Evolutionary conservation across 202 grass and related monocot genomes (phyloP).

Genomic region (Setaria italica): DNA sequence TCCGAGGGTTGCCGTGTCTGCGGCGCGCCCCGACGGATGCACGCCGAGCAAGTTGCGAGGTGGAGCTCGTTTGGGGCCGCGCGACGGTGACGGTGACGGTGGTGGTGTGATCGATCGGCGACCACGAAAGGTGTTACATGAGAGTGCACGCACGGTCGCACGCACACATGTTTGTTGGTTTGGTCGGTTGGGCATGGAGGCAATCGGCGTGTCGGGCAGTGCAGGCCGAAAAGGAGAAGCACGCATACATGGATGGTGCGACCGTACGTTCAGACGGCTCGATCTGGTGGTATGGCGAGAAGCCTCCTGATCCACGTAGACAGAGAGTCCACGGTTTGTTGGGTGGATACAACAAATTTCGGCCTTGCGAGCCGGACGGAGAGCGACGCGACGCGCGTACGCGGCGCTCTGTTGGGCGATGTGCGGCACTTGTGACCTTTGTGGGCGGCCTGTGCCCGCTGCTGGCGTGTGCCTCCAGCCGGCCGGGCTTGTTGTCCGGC

Average conservation of each 20-base stretch:
- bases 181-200: too few species aligned
- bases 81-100: not conserved
- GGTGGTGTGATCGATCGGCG: too few species aligned
- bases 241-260: not conserved
- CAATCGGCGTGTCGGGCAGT: not conserved
- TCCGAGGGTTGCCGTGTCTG: not conserved
- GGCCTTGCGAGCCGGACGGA: not conserved
- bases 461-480: not conserved
- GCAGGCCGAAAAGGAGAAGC: not conserved
- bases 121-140: too few species aligned
- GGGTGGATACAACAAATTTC: not conserved
- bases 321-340: not conserved
- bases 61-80: not conserved
- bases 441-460: too few species aligned
- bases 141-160: too few species aligned
- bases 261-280: not conserved
- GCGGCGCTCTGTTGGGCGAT: too few species aligned
- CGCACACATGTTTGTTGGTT: not conserved
- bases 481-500: slow-evolving; percentile 2
- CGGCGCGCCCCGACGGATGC: not conserved
- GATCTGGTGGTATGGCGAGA: too few species aligned
- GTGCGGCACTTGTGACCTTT: too few species aligned
- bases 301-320: too few species aligned
- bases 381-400: not conserved
- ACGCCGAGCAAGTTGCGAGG: not conserved